Evolutionary conservation across 2,329 filamentous ascomycete genomes (phyloP), one percentile per base, ranked within the genome.

Genomic region (Paracoccidioides lutzii): DNA sequence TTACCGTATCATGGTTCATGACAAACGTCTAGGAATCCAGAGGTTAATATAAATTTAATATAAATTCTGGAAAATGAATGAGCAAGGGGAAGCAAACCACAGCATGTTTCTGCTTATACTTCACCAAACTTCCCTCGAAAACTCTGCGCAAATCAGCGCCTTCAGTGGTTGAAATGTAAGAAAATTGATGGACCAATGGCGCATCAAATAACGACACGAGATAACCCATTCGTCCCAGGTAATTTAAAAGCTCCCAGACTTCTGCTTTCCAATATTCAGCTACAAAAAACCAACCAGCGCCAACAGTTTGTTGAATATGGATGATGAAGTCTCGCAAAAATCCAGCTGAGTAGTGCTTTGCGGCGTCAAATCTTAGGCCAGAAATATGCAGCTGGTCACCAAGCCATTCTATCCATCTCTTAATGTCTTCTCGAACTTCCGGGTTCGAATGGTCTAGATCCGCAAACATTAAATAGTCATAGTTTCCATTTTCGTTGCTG

Each of bases 291-390:
- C 82, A 81, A 12, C 78, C 70, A 10, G 75, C 69, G 2, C 78
- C 78, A 35, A 75, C 72, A 0, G 67, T 69, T 45, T 73, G 71
- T 63, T 79, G 78, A 57, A 87, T 69, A 48, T 78, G 72, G 5
- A 73, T 71, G 52, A 87, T 78, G 69, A 86, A 86, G n/a, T 81
- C 76, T 44, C 75, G 76, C 37, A 84, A 76, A 64, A 88, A 88
- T n/a, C 76, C 73, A 57, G 79, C 78, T 33, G 80, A 84, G 68
- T 83, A 87, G 69, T 89, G 85, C 69, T 87, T 85, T 35, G 83
- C 81, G 10, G 85, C 85, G 66, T 89, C 85, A 52, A 88, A 77
- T 15, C 85, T 76, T 66, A 88, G 83, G 0, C 84, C 85, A 58
- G 78, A 75, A 9, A 88, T 71, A 0, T 79, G 78, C 0, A 87